Evolutionary conservation across 129 eudicot species (phyloP).

Genomic region (Flaveria bidentis): DNA sequence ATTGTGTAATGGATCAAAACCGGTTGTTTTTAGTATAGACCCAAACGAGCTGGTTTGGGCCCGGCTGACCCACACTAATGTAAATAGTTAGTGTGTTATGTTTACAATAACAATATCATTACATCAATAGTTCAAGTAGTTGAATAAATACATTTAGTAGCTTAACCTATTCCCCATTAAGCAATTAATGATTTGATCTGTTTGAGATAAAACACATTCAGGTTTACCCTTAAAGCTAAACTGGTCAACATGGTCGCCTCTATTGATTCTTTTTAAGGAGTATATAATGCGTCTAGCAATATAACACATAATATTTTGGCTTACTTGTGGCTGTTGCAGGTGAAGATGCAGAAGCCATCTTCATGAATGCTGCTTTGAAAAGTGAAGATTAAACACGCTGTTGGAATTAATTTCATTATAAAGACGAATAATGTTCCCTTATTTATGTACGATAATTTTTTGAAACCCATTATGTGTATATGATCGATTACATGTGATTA

Average conservation of each 20-base stretch:
- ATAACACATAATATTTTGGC: not conserved
- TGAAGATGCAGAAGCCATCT: slow-evolving; percentile 34
- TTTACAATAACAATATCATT: not conserved
- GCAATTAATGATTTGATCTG: not conserved
- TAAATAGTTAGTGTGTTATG: not conserved
- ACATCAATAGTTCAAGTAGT: not conserved
- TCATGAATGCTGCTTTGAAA: slow-evolving; percentile 13
- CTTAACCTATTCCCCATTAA: not conserved
- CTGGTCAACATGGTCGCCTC: too few relatives aligned
- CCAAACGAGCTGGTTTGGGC: not conserved
- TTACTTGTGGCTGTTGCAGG: slow-evolving; percentile 25
- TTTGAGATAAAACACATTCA: not conserved
- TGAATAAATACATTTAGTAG: slow-evolving; percentile 3
- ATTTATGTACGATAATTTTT: not conserved
- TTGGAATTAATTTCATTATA: slow-evolving; percentile 23
- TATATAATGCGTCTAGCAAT: not conserved
- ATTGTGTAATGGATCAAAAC: not conserved
- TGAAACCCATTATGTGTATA: slow-evolving; percentile 15
- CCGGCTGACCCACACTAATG: not conserved
- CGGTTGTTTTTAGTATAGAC: not conserved
- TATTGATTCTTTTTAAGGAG: not conserved
- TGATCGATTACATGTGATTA: slow-evolving; percentile 16
- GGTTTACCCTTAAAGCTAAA: too few relatives aligned
- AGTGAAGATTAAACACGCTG: not conserved
- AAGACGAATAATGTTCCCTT: slow-evolving; percentile 25